phyloP scores from a whole-genome alignment of 129 eudicot species.

The Flaveria linearis region DNA sequence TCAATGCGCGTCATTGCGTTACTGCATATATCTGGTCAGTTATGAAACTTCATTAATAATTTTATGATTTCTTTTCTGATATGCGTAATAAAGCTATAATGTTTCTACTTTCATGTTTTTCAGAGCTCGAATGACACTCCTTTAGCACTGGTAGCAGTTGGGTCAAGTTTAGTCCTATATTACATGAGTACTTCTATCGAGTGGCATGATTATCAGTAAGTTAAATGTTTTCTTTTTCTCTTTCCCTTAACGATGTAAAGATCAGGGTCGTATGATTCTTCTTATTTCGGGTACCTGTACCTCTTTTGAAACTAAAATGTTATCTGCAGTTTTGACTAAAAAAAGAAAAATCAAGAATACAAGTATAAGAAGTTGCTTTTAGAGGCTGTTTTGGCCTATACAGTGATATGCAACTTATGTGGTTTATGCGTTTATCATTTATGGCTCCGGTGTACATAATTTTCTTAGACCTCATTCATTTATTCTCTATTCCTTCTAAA shows the following conservation, averaged over 20 bases:
- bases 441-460: not conserved
- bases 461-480: not conserved
- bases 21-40: slow-evolving; percentile 71
- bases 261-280: not conserved
- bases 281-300: not conserved
- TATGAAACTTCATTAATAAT: slow-evolving; percentile 7
- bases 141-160: slow-evolving; percentile 57
- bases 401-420: not conserved
- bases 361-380: not conserved
- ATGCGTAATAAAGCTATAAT: not conserved
- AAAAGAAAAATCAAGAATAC: not conserved
- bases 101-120: not conserved
- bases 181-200: slow-evolving; percentile 34
- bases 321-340: not conserved
- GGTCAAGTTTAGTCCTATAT: slow-evolving; percentile 40
- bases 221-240: slow-evolving; percentile 2
- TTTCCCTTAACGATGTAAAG: not conserved
- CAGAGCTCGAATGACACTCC: slow-evolving; percentile 85
- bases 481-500: not conserved
- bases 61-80: not conserved
- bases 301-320: not conserved
- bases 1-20: slow-evolving; percentile 65
- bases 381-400: not conserved
- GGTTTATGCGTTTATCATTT: not conserved
- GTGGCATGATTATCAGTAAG: slow-evolving; percentile 54